A percentile compares a stretch with the other conserved stretches of the same genome.
phyloP scores from a whole-genome alignment of 176 grass and related monocot species.

The Oropetium thomaeum region DNA sequence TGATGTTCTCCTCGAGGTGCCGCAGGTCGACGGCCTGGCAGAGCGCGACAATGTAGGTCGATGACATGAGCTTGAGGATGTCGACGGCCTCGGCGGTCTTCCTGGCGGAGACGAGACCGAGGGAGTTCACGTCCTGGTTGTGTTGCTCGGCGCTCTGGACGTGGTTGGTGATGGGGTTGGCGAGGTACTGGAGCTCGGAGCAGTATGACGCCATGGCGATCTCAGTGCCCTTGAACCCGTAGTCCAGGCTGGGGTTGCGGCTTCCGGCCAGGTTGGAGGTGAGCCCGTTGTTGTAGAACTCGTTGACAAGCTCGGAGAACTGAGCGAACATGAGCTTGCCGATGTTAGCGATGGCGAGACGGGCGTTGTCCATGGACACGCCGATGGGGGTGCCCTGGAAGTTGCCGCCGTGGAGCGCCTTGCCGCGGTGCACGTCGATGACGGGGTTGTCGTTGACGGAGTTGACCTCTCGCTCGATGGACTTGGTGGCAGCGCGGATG shows the following conservation, averaged over 20 bases:
- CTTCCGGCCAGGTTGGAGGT: conserved; percentile 88
- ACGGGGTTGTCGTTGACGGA: conserved; percentile 97
- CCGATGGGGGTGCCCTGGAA: conserved; percentile 96
- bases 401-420: conserved; percentile 90
- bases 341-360: conserved; percentile 83
- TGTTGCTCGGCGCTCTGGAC: conserved; percentile 98
- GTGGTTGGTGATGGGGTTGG: conserved; percentile 91
- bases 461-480: conserved; percentile 98
- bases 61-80: conserved; percentile 92
- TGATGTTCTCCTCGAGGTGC: conserved; percentile 92
- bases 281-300: conserved; percentile 98
- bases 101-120: conserved; percentile 80
- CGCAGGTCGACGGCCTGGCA: conserved; percentile 82
- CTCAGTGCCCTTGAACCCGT: conserved; percentile 94
- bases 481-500: conserved; percentile 78
- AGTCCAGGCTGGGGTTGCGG: conserved; percentile 88
- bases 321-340: conserved; percentile 98
- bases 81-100: conserved; percentile 89
- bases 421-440: conserved; percentile 81
- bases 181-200: conserved; percentile 92
- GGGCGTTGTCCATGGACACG: conserved; percentile 96
- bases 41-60: conserved; percentile 72
- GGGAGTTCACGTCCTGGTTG: conserved; percentile 97
- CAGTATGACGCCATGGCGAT: conserved; percentile 98
- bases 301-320: conserved; percentile 95